These are phyloP conservation scores for Citrus sp. DNA, from an alignment of 345 rosid species.

Conservation along the genomic window DNA sequence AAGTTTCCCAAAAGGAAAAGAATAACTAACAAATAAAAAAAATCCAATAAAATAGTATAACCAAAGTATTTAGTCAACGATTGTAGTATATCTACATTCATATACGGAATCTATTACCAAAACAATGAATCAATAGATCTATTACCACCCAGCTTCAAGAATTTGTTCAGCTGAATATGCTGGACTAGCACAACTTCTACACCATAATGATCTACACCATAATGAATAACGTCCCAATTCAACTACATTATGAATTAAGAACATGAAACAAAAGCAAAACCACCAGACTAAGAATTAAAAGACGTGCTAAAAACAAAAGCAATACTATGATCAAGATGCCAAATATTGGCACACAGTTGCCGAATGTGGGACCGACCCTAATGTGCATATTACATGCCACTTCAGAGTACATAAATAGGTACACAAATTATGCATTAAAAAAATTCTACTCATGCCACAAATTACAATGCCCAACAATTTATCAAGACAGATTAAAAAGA, in stretches of 20 bases:
- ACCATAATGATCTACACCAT: no score
- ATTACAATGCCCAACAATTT: background rate
- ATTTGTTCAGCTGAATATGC: background rate
- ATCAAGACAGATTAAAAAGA: background rate
- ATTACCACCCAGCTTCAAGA: background rate
- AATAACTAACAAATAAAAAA: background rate
- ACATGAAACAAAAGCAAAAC: background rate
- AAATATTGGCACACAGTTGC: background rate
- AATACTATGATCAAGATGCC: background rate
- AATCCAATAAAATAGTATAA: background rate
- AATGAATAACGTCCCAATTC: background rate
- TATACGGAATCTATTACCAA: no score
- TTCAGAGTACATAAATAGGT: background rate
- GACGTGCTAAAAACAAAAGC: background rate
- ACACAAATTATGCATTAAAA: background rate
- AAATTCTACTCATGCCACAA: background rate
- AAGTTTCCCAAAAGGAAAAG: background rate
- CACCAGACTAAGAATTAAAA: background rate
- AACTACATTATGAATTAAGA: background rate
- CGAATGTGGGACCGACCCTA: background rate
- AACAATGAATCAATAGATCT: background rate
- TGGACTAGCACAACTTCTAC: background rate
- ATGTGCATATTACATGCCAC: background rate
- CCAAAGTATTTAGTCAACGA: background rate
- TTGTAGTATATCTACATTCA: background rate